Percentiles rank a stretch among this genome's conserved stretches.
Conservation (phyloP, 805 yeast species). For the Candida qinlingensis region DNA sequence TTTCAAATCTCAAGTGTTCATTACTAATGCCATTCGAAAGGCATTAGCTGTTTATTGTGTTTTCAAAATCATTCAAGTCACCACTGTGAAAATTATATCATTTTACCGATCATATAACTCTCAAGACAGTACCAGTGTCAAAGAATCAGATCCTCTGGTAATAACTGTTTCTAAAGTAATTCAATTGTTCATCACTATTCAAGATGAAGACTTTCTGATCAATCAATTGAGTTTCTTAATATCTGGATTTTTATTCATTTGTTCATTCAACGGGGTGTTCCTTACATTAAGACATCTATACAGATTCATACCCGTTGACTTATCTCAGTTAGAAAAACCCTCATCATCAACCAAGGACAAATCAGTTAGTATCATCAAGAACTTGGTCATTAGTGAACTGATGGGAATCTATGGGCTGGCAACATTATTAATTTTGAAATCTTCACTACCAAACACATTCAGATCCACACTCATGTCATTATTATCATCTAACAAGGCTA, state of each 20-base stretch:
- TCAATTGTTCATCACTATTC: conserved; percentile 28
- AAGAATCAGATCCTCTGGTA: conserved; percentile 33
- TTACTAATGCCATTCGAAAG: neutral
- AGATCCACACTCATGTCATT: conserved; percentile 28
- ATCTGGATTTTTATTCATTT: conserved; percentile 53
- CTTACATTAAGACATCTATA: conserved; percentile 53
- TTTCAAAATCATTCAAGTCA: conserved; percentile 31
- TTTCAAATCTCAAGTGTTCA: neutral
- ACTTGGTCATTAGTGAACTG: conserved; percentile 32
- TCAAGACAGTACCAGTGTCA: conserved; percentile 6
- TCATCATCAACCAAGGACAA: conserved; percentile 9
- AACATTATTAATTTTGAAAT: conserved; percentile 34
- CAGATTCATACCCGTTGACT: conserved; percentile 31
- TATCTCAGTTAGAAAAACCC: conserved; percentile 21
- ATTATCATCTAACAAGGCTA: conserved; percentile 9
- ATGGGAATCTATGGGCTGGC: conserved; percentile 36
- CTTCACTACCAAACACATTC: conserved; percentile 31
- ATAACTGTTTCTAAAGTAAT: conserved; percentile 31
- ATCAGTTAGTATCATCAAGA: conserved; percentile 34
- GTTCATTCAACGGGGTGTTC: conserved; percentile 61
- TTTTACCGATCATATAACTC: conserved; percentile 10
- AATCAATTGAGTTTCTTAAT: conserved; percentile 41
- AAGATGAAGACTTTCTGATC: conserved; percentile 31
- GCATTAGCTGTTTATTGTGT: conserved; percentile 31
- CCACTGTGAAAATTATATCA: conserved; percentile 24